These are phyloP conservation scores for Lenwebbia sp. DNA, from an alignment of 345 rosid genomes.

Conservation along the genomic window DNA sequence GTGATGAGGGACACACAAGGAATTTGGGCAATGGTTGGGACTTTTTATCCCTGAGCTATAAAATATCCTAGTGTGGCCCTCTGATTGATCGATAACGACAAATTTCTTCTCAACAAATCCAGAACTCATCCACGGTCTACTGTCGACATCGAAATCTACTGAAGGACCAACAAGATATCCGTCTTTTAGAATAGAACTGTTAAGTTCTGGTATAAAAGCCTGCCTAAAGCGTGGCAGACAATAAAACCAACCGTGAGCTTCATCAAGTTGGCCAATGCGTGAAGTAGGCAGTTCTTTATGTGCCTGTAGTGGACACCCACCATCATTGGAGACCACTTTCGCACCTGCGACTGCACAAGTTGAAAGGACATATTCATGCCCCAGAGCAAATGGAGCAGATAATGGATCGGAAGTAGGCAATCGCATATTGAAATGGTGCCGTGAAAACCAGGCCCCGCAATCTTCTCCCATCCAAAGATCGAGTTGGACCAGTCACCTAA, in stretches of 20 bases:
- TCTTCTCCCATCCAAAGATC: constrained; percentile 27
- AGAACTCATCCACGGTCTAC: neutral
- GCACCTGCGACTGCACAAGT: constrained; percentile 11
- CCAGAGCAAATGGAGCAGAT: constrained; percentile 30
- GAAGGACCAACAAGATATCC: constrained; percentile 13
- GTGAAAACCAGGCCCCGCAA: constrained; percentile 5
- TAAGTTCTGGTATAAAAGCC: constrained; percentile 17
- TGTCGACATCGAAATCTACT: constrained; percentile 1
- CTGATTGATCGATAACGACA: constrained; percentile 61
- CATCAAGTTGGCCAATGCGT: constrained; percentile 25
- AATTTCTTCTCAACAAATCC: constrained; percentile 34
- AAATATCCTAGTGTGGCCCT: constrained; percentile 49
- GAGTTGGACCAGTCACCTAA: constrained; percentile 12
- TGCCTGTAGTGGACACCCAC: constrained; percentile 17
- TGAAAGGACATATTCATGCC: constrained; percentile 34
- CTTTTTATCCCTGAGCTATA: constrained; percentile 20
- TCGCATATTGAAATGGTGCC: constrained; percentile 22
- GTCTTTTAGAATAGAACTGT: constrained; percentile 16
- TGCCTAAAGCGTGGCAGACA: constrained; percentile 21
- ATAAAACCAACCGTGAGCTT: constrained; percentile 28
- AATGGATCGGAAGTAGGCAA: constrained; percentile 29
- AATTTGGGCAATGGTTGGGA: constrained; percentile 2
- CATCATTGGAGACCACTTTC: constrained; percentile 20
- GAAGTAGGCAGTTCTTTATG: constrained; percentile 23
- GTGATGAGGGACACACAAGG: neutral